A percentile compares a stretch with the other conserved stretches of the same genome.
These are phyloP conservation scores for Eimeria falciformis DNA, from an alignment of 169 alveolate species.

Conservation along the genomic window DNA sequence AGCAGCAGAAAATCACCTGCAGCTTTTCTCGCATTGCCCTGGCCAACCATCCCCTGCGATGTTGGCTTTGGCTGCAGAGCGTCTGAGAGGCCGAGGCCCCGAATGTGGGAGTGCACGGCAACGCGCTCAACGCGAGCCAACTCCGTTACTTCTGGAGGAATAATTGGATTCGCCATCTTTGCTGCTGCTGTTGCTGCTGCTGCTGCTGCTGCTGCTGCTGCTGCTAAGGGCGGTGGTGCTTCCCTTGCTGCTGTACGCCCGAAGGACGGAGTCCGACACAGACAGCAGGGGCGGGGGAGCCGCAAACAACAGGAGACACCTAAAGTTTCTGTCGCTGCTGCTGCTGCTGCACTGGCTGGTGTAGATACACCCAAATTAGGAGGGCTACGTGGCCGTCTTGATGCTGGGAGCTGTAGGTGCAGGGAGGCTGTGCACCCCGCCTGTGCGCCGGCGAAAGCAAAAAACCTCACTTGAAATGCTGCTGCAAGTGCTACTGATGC, in stretches of 20 bases:
- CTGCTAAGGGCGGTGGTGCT: too few species aligned
- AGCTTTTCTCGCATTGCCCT: conserved; percentile 95
- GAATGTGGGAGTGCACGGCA: conserved; percentile 99
- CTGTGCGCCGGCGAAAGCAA: too few species aligned
- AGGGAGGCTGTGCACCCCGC: neutral
- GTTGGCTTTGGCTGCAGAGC: conserved; percentile 95
- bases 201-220: neutral
- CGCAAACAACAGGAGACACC: too few species aligned
- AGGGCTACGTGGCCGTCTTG: too few species aligned
- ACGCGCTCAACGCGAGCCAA: conserved; percentile 80
- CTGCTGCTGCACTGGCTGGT: too few species aligned
- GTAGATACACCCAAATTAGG: too few species aligned
- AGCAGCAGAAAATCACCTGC: conserved; percentile 87
- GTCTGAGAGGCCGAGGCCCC: conserved; percentile 98
- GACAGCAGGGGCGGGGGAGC: too few species aligned
- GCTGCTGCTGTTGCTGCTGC: neutral
- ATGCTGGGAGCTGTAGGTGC: neutral
- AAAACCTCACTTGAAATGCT: too few species aligned
- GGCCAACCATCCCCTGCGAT: conserved; percentile 97
- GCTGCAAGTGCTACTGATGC: neutral
- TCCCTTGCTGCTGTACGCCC: too few species aligned
- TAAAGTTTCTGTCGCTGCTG: too few species aligned
- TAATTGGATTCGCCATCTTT: neutral
- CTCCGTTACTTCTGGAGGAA: conserved; percentile 64
- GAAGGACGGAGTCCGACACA: too few species aligned